Percentiles rank a stretch among this genome's conserved stretches.
Conservation (phyloP, 768 basidiomycete species). For the Panaeolus cyanescens region DNA sequence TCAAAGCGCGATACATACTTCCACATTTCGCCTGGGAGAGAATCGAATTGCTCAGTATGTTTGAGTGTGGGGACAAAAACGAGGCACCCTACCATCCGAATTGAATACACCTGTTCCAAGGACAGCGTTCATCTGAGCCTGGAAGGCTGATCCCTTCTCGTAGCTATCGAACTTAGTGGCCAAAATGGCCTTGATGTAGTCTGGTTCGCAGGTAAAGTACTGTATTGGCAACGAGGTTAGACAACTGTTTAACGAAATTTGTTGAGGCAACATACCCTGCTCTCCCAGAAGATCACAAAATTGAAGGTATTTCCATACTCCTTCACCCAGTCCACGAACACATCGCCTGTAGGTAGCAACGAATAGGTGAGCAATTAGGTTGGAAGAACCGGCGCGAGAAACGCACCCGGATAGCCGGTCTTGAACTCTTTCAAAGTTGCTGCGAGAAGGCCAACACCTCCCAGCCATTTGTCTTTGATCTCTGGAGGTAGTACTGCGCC, state of each 20-base stretch:
- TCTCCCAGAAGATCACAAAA: conserved; percentile 36
- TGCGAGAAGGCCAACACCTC: conserved; percentile 34
- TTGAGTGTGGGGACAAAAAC: background rate
- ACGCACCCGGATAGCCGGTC: conserved; percentile 26
- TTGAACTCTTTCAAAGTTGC: conserved; percentile 21
- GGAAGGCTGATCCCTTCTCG: conserved; percentile 26
- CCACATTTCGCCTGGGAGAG: conserved; percentile 51
- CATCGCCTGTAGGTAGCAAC: conserved; percentile 24
- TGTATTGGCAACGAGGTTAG: conserved; percentile 12
- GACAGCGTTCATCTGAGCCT: conserved; percentile 25
- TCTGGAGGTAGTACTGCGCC: conserved; percentile 34
- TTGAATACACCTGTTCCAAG: conserved; percentile 65
- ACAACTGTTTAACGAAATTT: background rate
- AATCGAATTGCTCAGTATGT: background rate
- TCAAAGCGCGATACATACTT: conserved; percentile 35
- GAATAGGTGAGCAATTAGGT: background rate
- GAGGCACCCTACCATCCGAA: conserved; percentile 42
- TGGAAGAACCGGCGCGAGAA: background rate
- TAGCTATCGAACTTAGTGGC: conserved; percentile 40
- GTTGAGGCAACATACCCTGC: conserved; percentile 29
- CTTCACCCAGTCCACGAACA: conserved; percentile 20
- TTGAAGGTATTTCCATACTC: conserved; percentile 33
- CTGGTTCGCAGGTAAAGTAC: conserved; percentile 51
- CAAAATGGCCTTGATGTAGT: conserved; percentile 48
- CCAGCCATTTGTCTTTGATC: conserved; percentile 34